These are phyloP conservation scores for Syzygium malaccense DNA, from an alignment of 441 rosid genomes.

Conservation along the genomic window DNA sequence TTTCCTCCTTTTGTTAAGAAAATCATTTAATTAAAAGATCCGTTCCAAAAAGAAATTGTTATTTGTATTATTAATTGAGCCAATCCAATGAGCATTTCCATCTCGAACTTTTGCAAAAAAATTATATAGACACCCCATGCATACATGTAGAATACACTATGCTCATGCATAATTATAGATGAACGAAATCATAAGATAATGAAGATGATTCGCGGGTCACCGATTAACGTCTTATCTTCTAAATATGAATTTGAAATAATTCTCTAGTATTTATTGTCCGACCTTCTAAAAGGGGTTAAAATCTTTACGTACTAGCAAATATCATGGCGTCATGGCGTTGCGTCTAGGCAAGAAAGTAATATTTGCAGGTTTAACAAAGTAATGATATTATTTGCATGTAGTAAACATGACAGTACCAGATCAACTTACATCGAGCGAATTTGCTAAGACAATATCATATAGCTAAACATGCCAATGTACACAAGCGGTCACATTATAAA, in stretches of 20 bases:
- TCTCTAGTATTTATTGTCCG: neutral
- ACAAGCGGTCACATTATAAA: neutral
- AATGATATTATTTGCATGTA: neutral
- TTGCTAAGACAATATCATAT: no score
- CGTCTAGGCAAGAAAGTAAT: neutral
- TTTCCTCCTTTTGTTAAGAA: neutral
- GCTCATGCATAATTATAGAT: neutral
- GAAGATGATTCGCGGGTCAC: no score
- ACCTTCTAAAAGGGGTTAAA: neutral
- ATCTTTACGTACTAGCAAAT: neutral
- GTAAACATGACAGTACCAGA: neutral
- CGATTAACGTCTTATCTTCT: neutral
- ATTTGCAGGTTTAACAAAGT: neutral
- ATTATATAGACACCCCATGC: neutral
- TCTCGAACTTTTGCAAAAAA: neutral
- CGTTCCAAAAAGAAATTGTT: neutral
- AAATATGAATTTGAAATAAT: neutral
- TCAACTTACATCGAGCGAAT: no score
- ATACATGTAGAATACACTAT: neutral
- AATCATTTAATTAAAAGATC: neutral
- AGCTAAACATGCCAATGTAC: neutral
- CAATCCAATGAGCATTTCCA: neutral
- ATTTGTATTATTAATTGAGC: neutral
- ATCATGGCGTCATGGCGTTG: accelerated
- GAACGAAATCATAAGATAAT: neutral